These are phyloP conservation scores for Pleurotus tuber-regium DNA, from an alignment of 768 basidiomycete species.

Conservation along the genomic window DNA sequence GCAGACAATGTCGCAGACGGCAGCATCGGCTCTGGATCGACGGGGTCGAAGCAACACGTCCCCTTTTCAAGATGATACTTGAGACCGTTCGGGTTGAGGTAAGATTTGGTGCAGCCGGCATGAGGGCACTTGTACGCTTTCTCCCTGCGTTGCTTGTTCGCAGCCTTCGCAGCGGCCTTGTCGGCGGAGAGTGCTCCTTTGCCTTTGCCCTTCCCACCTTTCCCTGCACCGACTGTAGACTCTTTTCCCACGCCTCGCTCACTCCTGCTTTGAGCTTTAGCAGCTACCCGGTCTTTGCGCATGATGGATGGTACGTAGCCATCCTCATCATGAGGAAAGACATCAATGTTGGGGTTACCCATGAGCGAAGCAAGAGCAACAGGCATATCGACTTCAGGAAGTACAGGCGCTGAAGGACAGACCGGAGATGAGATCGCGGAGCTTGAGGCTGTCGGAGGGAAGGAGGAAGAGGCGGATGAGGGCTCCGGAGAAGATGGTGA, in stretches of 20 bases:
- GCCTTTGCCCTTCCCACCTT: background rate
- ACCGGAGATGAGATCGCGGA: slow-evolving; percentile 6
- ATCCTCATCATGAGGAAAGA: slow-evolving; percentile 5
- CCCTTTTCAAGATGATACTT: slow-evolving; percentile 70
- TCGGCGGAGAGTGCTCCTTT: slow-evolving; percentile 1
- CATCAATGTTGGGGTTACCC: background rate
- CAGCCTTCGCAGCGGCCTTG: background rate
- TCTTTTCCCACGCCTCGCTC: background rate
- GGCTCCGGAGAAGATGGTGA: slow-evolving; percentile 3
- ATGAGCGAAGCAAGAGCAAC: background rate
- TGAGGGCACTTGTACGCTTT: slow-evolving; percentile 49
- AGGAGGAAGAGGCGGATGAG: slow-evolving; percentile 1
- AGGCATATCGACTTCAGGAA: slow-evolving; percentile 5
- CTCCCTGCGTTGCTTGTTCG: slow-evolving; percentile 28
- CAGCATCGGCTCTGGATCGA: background rate
- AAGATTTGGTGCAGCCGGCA: slow-evolving; percentile 56
- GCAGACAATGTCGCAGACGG: background rate
- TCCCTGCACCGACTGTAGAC: background rate
- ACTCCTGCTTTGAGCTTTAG: slow-evolving; percentile 3
- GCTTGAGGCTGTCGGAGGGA: background rate
- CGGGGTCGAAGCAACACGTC: slow-evolving; percentile 47
- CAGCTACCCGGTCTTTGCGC: background rate
- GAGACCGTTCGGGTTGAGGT: slow-evolving; percentile 65
- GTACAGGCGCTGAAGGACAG: slow-evolving; percentile 2
- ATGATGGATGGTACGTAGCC: slow-evolving; percentile 7